These are phyloP conservation scores for Ustilago crameri DNA, from an alignment of 1,284 basidiomycete species.

Conservation along the genomic window DNA sequence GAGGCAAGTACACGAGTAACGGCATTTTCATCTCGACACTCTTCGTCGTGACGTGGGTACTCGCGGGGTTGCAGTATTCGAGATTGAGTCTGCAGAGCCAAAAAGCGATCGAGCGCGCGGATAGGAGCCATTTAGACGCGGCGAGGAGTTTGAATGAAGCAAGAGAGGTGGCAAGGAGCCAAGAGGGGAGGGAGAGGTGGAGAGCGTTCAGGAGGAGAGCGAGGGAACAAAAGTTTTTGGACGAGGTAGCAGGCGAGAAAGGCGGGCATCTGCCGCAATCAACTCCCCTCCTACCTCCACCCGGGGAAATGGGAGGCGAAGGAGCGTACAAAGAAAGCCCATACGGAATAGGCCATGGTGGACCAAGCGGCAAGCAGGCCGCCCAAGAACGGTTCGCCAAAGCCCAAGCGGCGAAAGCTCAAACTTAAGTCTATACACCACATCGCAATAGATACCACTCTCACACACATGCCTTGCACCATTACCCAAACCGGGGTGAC, in stretches of 20 bases:
- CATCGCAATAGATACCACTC: not conserved
- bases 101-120: slow-evolving; percentile 37
- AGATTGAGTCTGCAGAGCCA: slow-evolving; percentile 34
- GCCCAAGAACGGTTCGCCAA: slow-evolving; percentile 23
- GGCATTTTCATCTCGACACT: slow-evolving; percentile 39
- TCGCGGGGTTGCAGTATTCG: slow-evolving; percentile 41
- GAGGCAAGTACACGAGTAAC: slow-evolving; percentile 34
- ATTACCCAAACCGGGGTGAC: too few species aligned
- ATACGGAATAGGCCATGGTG: slow-evolving; percentile 43
- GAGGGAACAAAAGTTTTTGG: slow-evolving; percentile 23
- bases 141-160: slow-evolving; percentile 28
- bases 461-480: too few species aligned
- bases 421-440: not conserved
- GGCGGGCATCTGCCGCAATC: too few species aligned
- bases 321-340: not conserved
- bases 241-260: slow-evolving; percentile 4
- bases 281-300: too few species aligned
- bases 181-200: slow-evolving; percentile 31
- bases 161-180: slow-evolving; percentile 21
- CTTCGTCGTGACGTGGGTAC: slow-evolving; percentile 45
- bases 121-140: slow-evolving; percentile 30
- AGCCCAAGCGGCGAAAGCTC: slow-evolving; percentile 2
- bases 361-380: slow-evolving; percentile 42
- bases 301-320: too few species aligned
- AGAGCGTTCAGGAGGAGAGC: slow-evolving; percentile 23